Conservation (phyloP, 208 protist genomes). For the Leishmania mexicana region DNA sequence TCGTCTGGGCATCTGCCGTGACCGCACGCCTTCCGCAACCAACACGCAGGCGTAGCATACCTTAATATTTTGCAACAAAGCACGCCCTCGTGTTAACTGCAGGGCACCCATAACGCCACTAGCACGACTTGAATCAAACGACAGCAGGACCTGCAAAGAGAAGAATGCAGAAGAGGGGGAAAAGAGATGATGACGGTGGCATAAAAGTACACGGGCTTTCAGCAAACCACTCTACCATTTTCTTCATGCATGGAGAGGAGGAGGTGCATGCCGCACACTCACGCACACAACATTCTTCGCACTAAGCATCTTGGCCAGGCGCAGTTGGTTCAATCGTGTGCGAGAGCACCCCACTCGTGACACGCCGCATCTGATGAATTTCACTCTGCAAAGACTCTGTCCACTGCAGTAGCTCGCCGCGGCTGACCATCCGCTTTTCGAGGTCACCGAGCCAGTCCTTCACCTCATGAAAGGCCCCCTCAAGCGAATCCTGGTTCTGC, state of each 20-base stretch:
- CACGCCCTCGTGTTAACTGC: background rate
- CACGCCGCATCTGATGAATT: constrained; percentile 36
- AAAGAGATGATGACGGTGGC: background rate
- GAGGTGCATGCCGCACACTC: background rate
- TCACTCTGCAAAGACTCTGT: constrained; percentile 48
- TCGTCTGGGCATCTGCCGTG: background rate
- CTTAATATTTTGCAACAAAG: background rate
- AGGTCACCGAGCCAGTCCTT: constrained; percentile 86
- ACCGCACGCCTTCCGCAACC: background rate
- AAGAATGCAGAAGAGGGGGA: background rate
- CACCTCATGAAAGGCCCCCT: constrained; percentile 73
- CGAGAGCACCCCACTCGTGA: background rate
- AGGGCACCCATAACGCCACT: background rate
- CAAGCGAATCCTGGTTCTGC: constrained; percentile 45
- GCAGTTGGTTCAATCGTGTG: background rate
- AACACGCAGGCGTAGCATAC: background rate
- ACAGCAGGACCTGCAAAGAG: background rate
- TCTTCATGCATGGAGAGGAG: background rate
- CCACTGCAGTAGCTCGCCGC: constrained; percentile 61
- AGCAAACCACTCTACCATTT: background rate
- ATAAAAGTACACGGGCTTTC: background rate
- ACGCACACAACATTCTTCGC: background rate
- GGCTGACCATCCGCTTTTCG: constrained; percentile 59
- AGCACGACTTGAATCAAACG: background rate
- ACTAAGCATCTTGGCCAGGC: background rate